Base-by-base conservation (phyloP, 768 basidiomycete genomes). In the Vishniacozyma victoriae region DNA sequence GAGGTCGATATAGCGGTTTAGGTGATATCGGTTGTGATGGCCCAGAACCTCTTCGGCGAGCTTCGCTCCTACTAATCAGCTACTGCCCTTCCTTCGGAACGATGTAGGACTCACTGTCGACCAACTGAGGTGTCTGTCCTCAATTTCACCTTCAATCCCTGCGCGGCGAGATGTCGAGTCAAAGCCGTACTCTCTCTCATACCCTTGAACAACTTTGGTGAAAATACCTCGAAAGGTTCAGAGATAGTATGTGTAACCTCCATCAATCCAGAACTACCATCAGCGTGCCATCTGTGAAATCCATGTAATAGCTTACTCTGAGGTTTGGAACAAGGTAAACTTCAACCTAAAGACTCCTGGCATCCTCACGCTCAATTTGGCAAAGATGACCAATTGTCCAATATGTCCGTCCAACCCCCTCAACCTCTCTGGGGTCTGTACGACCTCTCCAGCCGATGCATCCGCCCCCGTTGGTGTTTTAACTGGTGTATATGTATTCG, bases 71-170 rank as follows among this genome's bases (percentile, higher is more conserved):
- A n/a, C n/a, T n/a, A n/a, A n/a, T n/a, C n/a, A n/a, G n/a, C n/a
- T n/a, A n/a, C n/a, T n/a, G n/a, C n/a, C n/a, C n/a, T n/a, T n/a
- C n/a, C n/a, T n/a, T n/a, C n/a, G n/a, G n/a, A n/a, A n/a, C n/a
- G n/a, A n/a, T n/a, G n/a, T n/a, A n/a, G n/a, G 36, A 64, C 65
- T 56, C 41, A 64, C 63, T 60, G 60, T 50, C 59, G 57, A 2
- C 63, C 63, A 1, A 60, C 56, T 11, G 60, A 45, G 1, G 56
- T 60, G 44, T 70, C 68, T 16, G 70, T 62, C 19, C 72, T 48
- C 16, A 73, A 49, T 47, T 73, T 73, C 38, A 73, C 63, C 51
- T 72, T 73, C 35, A 72, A 49, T 1, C 72, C 72, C 48, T 73
- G 72, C 16, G 59, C 55, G 0, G 72, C 72, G n/a, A 73, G 57